Evolutionary conservation across 2,329 filamentous ascomycete genomes (phyloP), one percentile per base, ranked within the genome.

Genomic region (Monosporascus sp.): DNA sequence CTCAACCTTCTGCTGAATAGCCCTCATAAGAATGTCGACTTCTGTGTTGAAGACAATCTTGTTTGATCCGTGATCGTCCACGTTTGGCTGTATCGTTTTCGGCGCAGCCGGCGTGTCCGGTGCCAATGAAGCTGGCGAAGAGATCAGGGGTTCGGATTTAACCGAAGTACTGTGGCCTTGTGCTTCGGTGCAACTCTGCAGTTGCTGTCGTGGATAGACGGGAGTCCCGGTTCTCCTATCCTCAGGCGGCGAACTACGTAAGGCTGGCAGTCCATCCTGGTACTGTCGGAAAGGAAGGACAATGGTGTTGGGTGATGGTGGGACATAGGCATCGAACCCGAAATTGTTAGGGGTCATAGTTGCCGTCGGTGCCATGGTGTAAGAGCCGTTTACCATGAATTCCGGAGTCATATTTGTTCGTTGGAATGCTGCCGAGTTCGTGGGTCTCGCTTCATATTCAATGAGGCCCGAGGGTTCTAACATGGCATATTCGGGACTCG

Each of bases 11-110:
- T 73, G 75, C 68, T 96, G 91, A 46, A 97, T 93, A 1, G 87
- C 84, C 70, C 87, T 91, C 91, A 97, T 96, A 43, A 97, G 74
- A 43, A 85, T 86, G 67, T 97, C 92, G 38, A 97, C 85, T 55
- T 90, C 84, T 0, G 91, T 96, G n/a, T 82, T 80, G 67, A 92
- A 93, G 55, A 81, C 78, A 40, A 83, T 73, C n/a, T 81, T 75
- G 24, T 77, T 70, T 1, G 74, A 70, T 54, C 75, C 71, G 54
- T 75, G 68, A 31, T 77, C 72, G 9, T 75, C 71, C 58, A 73
- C 73, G 68, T 78, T 81, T 59, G 70, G 69, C 4, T 68, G 70
- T 54, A 76, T 73, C 11, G 68, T 72, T 65, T 75, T 76, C 35
- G 72, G 65, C 17, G 50, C 53, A 19, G 54, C 57, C 9, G 56